Evolutionary conservation across 2,329 filamentous ascomycete genomes (phyloP).

Genomic region (Cordyceps farinosa): DNA sequence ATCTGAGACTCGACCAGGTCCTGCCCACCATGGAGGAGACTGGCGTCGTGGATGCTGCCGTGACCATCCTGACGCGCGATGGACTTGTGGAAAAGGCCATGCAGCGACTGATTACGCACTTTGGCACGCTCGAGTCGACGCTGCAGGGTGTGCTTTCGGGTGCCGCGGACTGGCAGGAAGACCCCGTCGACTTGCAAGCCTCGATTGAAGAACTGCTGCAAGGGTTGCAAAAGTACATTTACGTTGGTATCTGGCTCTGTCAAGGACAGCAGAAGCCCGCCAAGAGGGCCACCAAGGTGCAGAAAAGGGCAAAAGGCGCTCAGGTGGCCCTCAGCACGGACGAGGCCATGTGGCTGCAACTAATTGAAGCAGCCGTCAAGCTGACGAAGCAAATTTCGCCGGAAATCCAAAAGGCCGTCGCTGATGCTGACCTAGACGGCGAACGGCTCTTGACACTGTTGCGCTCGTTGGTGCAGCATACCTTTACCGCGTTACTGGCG

Average conservation of each 20-base stretch:
- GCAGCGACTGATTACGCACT: slow-evolving; percentile 75
- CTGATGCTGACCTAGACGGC: slow-evolving; percentile 43
- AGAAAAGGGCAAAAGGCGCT: slow-evolving; percentile 49
- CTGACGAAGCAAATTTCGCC: slow-evolving; percentile 63
- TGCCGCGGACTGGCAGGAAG: slow-evolving; percentile 52
- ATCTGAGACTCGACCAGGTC: slow-evolving; percentile 74
- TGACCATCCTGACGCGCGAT: slow-evolving; percentile 85
- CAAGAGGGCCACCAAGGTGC: slow-evolving; percentile 42
- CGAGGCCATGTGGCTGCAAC: slow-evolving; percentile 56
- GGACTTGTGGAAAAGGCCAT: slow-evolving; percentile 81
- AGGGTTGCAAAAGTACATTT: slow-evolving; percentile 81
- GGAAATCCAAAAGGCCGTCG: slow-evolving; percentile 40
- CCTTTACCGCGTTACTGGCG: slow-evolving; percentile 81
- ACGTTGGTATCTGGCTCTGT: slow-evolving; percentile 94
- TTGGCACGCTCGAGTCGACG: slow-evolving; percentile 75
- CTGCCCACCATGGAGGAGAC: slow-evolving; percentile 85
- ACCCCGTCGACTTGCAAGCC: slow-evolving; percentile 49
- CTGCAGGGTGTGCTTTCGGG: slow-evolving; percentile 70
- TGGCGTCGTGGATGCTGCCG: slow-evolving; percentile 87
- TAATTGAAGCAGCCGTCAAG: slow-evolving; percentile 59
- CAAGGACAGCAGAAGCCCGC: slow-evolving; percentile 72
- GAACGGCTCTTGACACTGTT: slow-evolving; percentile 64
- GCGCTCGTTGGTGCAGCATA: slow-evolving; percentile 79
- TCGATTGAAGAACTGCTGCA: slow-evolving; percentile 70
- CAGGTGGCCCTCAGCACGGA: slow-evolving; percentile 47